Evolutionary conservation across 805 yeast species (phyloP), one percentile per base, ranked within the genome.

Genomic region (Sporopachydermia lactativora): DNA sequence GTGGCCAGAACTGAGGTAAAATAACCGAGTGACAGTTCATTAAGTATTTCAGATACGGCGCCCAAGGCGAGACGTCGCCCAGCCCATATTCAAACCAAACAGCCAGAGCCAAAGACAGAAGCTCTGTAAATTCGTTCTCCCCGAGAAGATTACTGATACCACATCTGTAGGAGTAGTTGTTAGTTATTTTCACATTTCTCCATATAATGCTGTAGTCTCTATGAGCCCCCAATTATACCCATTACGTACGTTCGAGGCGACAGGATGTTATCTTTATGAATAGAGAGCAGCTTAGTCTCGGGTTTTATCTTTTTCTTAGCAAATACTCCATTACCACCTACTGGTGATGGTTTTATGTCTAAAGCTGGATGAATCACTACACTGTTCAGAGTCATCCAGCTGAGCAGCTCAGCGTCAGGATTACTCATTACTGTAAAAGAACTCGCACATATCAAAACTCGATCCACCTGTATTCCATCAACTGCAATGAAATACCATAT

Each of bases 51-150:
- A 88, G 61, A 54, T 80, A 89, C 3, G 61, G 64, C 44, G 44
- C 64, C 96, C 96, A 89, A 3, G 95, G 96, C n/a, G 94, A 80
- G 3, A 55, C 49, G n/a, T 64, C 60, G 2, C 73, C 73, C 37
- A 68, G 60, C 3, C 72, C 60, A 41, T 65, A 57, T 53, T 89
- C 97, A 52, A 82, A 85, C 18, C 86, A 62, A 43, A 76, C 81
- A 0, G 88, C 73, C 4, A 83, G 47, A 4, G 80, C 73, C 39
- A 88, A 61, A 0, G 77, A 81, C 35, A 73, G 66, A 60, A 81
- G 72, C 0, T 94, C 92, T 34, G 65, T 69, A 3, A 81, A 57
- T 2, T 60, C 66, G 18, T 67, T 67, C 37, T 83, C 95, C 8
- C 64, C 55, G 8, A 88, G 52, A 13, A 86, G 51, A 48, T 86